phyloP scores from a whole-genome alignment of 192 early-diverging fungal species.

The Linnemannia schmuckeri region DNA sequence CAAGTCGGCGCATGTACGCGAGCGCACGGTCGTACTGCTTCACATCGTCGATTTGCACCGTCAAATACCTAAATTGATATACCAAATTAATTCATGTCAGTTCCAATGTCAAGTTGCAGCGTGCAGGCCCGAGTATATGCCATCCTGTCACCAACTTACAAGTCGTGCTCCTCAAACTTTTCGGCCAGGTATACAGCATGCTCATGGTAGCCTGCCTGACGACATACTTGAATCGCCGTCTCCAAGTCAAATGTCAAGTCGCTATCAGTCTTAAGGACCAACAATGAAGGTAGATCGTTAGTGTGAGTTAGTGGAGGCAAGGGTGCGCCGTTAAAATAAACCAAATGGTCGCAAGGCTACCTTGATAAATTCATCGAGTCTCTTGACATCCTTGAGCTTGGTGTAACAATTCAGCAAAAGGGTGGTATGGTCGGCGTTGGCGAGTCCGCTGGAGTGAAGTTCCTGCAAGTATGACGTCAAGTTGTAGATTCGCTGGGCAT shows the following conservation, averaged over 20 bases:
- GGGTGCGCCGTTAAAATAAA: background rate
- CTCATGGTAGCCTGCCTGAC: constrained; percentile 89
- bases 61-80: constrained; percentile 73
- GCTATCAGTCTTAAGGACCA: constrained; percentile 66
- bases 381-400: constrained; percentile 87
- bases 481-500: constrained; percentile 93
- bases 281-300: background rate
- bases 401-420: constrained; percentile 98
- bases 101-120: background rate
- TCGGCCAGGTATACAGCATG: constrained; percentile 94
- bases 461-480: constrained; percentile 91
- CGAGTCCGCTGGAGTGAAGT: constrained; percentile 87
- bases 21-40: constrained; percentile 82
- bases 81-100: background rate
- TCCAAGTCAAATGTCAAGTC: constrained; percentile 93
- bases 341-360: constrained; percentile 31
- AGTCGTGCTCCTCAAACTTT: constrained; percentile 84
- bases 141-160: constrained; percentile 56
- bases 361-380: constrained; percentile 92
- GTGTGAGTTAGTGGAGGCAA: background rate
- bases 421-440: constrained; percentile 96
- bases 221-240: constrained; percentile 93
- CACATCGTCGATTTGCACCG: constrained; percentile 92
- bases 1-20: constrained; percentile 76
- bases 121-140: background rate